Evolutionary conservation across 2,329 filamentous ascomycete genomes (phyloP).

Genomic region (Hypoxylon sp.): DNA sequence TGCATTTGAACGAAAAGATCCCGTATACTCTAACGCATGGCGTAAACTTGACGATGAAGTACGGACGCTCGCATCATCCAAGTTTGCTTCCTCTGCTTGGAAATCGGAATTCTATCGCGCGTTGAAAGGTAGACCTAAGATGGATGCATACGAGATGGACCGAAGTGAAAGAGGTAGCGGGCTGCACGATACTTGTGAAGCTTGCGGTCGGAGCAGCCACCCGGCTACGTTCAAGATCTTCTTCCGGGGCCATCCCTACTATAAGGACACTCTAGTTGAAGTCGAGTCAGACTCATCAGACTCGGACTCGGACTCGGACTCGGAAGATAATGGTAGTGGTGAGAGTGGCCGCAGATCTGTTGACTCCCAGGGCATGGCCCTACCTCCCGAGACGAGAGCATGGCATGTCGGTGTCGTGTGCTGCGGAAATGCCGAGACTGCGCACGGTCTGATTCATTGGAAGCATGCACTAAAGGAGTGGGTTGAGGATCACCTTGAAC

Average conservation of each 20-base stretch:
- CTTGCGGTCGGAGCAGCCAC: conserved; percentile 79
- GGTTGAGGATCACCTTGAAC: conserved; percentile 74
- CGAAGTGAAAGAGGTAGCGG: conserved; percentile 54
- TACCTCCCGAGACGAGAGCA: conserved; percentile 57
- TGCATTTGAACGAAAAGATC: conserved; percentile 72
- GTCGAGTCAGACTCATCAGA: conserved; percentile 62
- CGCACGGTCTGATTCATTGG: conserved; percentile 83
- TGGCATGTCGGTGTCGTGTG: conserved; percentile 61
- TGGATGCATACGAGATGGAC: conserved; percentile 65
- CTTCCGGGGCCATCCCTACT: conserved; percentile 77
- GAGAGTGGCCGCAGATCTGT: conserved; percentile 49
- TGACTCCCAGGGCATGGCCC: conserved; percentile 59
- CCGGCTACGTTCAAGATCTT: conserved; percentile 75
- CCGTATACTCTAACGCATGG: conserved; percentile 78
- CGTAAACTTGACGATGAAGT: conserved; percentile 80
- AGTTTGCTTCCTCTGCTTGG: conserved; percentile 81
- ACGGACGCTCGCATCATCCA: conserved; percentile 75
- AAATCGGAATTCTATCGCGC: conserved; percentile 75
- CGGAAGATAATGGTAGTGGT: conserved; percentile 55
- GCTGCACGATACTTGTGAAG: conserved; percentile 71
- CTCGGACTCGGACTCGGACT: conserved; percentile 53
- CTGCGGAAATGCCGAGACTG: conserved; percentile 72
- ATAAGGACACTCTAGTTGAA: conserved; percentile 75
- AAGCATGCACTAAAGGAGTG: conserved; percentile 80
- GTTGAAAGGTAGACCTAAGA: conserved; percentile 75